Evolutionary conservation across 2,329 filamentous ascomycete species (phyloP).

Genomic region (Cladosporium sp.): DNA sequence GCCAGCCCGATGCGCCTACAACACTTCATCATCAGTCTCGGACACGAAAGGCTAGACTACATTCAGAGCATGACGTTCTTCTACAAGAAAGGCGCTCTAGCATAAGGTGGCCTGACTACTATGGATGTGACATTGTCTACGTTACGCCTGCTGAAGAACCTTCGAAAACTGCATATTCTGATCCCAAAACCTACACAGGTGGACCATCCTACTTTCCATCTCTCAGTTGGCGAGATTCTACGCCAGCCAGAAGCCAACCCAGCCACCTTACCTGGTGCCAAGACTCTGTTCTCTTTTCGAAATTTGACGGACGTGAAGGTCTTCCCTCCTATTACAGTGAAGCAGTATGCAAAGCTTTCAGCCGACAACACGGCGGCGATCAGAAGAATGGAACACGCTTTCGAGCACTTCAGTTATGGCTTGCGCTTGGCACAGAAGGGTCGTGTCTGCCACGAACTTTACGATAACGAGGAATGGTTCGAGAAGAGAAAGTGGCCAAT

Average conservation of each 20-base stretch:
- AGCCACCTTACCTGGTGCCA: background rate
- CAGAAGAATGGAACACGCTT: background rate
- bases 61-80: background rate
- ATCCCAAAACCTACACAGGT: background rate
- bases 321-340: background rate
- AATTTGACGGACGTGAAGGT: background rate
- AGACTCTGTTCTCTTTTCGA: background rate
- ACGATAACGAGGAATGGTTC: background rate
- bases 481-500: background rate
- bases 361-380: background rate
- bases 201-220: background rate
- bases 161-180: background rate
- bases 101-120: background rate
- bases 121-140: background rate
- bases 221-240: too few species aligned
- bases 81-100: background rate
- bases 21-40: background rate
- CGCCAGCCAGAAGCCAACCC: background rate
- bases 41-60: background rate
- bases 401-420: background rate
- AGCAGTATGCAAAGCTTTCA: background rate
- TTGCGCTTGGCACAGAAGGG: background rate
- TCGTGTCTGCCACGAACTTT: background rate
- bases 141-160: background rate
- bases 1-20: background rate